A percentile compares a stretch with the other conserved stretches of the same genome.
These are phyloP conservation scores for Stropharia rugosoannulata DNA, from an alignment of 768 basidiomycete genomes.

Conservation along the genomic window DNA sequence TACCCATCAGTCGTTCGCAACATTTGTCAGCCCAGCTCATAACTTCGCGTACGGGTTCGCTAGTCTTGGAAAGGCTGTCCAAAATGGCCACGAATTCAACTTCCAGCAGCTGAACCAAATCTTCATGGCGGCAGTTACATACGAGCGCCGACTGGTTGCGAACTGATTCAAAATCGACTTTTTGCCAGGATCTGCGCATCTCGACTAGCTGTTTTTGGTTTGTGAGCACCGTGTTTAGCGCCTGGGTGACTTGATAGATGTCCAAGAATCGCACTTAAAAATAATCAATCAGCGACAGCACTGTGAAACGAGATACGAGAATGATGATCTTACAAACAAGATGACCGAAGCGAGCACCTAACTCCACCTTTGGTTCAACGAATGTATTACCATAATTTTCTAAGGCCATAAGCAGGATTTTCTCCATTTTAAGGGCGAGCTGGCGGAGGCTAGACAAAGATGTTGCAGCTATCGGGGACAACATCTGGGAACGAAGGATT, in stretches of 20 bases:
- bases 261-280: constrained; percentile 82
- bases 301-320: constrained; percentile 1
- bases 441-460: constrained; percentile 74
- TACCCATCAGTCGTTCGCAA: constrained; percentile 80
- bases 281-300: constrained; percentile 10
- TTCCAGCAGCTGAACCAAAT: constrained; percentile 81
- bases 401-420: constrained; percentile 77
- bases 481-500: constrained; percentile 79
- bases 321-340: constrained; percentile 67
- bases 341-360: constrained; percentile 89
- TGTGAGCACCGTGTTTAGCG: constrained; percentile 82
- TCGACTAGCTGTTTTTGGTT: constrained; percentile 83
- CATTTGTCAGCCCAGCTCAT: constrained; percentile 94
- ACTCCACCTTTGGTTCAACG: constrained; percentile 88
- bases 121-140: constrained; percentile 91
- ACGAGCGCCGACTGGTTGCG: constrained; percentile 92
- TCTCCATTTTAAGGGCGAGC: constrained; percentile 90
- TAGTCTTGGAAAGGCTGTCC: constrained; percentile 68
- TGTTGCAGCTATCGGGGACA: constrained; percentile 68
- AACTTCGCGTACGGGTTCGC: constrained; percentile 80
- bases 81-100: constrained; percentile 80
- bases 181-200: constrained; percentile 87
- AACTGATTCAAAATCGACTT: constrained; percentile 88
- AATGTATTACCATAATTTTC: constrained; percentile 86
- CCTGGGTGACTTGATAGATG: constrained; percentile 90